phyloP scores from a whole-genome alignment of 2,329 filamentous ascomycete species.

The Pyricularia grisea region DNA sequence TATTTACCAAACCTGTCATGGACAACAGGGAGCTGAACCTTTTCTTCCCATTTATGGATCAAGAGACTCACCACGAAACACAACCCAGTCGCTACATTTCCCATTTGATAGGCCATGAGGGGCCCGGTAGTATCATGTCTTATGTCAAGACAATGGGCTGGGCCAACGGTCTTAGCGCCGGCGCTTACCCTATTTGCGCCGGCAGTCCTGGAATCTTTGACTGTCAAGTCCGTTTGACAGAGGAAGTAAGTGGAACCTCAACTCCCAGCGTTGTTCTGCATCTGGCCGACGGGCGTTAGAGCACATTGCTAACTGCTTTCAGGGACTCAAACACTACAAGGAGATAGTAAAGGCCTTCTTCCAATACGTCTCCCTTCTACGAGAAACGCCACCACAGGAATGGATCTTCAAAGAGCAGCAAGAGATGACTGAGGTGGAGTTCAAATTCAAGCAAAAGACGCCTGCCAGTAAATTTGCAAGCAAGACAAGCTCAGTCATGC shows the following conservation, averaged over 20 bases:
- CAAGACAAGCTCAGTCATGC: conserved; percentile 78
- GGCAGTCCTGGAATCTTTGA: conserved; percentile 71
- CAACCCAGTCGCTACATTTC: conserved; percentile 80
- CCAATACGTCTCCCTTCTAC: conserved; percentile 82
- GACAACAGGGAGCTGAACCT: conserved; percentile 73
- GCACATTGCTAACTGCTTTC: neutral
- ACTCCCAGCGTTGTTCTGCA: neutral
- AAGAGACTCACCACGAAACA: conserved; percentile 68
- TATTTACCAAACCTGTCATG: conserved; percentile 88
- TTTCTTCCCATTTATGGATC: conserved; percentile 77
- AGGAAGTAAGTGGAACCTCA: conserved; percentile 48
- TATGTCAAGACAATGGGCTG: conserved; percentile 86
- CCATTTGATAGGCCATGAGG: conserved; percentile 86
- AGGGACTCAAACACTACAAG: conserved; percentile 67
- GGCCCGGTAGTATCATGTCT: conserved; percentile 82
- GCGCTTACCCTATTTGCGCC: conserved; percentile 65
- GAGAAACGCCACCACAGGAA: conserved; percentile 69
- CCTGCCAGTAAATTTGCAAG: conserved; percentile 86
- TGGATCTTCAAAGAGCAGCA: conserved; percentile 96
- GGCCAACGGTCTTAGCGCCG: conserved; percentile 75
- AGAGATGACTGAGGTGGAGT: conserved; percentile 83
- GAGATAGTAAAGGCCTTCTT: conserved; percentile 80
- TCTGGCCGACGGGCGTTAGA: neutral
- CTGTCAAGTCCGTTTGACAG: conserved; percentile 69
- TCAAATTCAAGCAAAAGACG: conserved; percentile 89